Percentiles rank a stretch among this genome's conserved stretches.
These are phyloP conservation scores for Stagonosporopsis tanaceti DNA, from an alignment of 2,329 filamentous ascomycete species.

Conservation along the genomic window DNA sequence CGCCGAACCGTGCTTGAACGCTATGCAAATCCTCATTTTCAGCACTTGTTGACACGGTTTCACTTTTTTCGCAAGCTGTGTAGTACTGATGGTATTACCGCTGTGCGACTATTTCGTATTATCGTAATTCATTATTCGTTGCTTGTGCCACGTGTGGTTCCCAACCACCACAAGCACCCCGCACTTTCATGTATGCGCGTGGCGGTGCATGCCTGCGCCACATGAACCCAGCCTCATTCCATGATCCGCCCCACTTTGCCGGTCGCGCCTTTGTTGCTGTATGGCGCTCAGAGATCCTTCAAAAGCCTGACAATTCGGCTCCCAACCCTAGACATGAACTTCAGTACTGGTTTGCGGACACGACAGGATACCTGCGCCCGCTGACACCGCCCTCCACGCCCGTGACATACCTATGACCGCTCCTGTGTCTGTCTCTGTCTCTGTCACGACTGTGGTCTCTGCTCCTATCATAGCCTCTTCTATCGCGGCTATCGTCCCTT, in stretches of 20 bases:
- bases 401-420: slow-evolving; percentile 44
- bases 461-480: slow-evolving; percentile 20
- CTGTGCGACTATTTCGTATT: slow-evolving; percentile 4
- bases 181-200: background rate
- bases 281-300: slow-evolving; percentile 30
- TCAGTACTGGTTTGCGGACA: slow-evolving; percentile 30
- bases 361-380: slow-evolving; percentile 44
- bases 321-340: slow-evolving; percentile 25
- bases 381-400: slow-evolving; percentile 47
- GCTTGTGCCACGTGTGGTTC: slow-evolving; percentile 5
- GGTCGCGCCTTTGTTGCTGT: background rate
- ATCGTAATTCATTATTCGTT: slow-evolving; percentile 11
- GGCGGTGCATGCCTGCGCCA: background rate
- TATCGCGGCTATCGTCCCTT: slow-evolving; percentile 25
- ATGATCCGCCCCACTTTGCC: background rate
- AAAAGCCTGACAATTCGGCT: slow-evolving; percentile 28
- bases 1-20: slow-evolving; percentile 10
- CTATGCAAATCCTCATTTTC: slow-evolving; percentile 17
- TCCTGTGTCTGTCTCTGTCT: slow-evolving; percentile 25
- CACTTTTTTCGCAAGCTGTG: background rate
- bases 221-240: background rate
- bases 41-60: background rate
- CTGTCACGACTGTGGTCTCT: slow-evolving; percentile 23
- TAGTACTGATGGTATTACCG: background rate
- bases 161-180: slow-evolving; percentile 1